Percentiles rank a stretch among this genome's conserved stretches.
Conservation (phyloP, 2,329 filamentous ascomycete species). For the Colletotrichum graminicola region DNA sequence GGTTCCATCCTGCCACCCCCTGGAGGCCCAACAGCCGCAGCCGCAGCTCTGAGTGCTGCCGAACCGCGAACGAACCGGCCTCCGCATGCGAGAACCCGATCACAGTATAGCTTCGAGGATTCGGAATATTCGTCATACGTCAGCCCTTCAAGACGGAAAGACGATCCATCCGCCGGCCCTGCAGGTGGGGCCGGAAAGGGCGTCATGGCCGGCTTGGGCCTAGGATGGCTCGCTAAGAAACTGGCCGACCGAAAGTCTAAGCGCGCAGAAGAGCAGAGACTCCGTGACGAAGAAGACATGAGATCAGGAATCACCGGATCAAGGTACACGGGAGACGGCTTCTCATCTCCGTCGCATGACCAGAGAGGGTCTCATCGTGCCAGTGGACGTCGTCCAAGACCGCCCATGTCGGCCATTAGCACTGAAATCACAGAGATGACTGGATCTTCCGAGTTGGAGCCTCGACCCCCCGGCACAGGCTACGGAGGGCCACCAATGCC, state of each 20-base stretch:
- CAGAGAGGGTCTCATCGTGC: conserved; percentile 48
- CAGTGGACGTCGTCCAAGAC: conserved; percentile 45
- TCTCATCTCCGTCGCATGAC: conserved; percentile 57
- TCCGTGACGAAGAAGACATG: conserved; percentile 63
- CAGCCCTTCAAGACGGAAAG: conserved; percentile 71
- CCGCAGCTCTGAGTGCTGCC: conserved; percentile 61
- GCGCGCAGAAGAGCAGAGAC: conserved; percentile 61
- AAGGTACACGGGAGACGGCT: conserved; percentile 77
- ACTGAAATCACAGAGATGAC: conserved; percentile 44
- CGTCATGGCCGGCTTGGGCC: conserved; percentile 70
- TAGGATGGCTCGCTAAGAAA: conserved; percentile 77
- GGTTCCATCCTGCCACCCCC: conserved; percentile 63
- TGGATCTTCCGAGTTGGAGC: conserved; percentile 56
- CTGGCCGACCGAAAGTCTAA: conserved; percentile 67
- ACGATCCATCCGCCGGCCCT: conserved; percentile 56
- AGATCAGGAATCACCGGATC: conserved; percentile 73
- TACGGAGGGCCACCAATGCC: conserved; percentile 54
- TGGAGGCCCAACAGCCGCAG: conserved; percentile 57
- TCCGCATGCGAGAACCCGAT: conserved; percentile 59
- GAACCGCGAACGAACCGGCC: conserved; percentile 60
- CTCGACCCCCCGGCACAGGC: conserved; percentile 51
- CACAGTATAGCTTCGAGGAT: conserved; percentile 60
- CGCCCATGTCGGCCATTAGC: conserved; percentile 42
- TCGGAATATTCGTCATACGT: conserved; percentile 72
- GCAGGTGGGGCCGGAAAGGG: conserved; percentile 68